Evolutionary conservation across 106 monocot genomes (phyloP), one percentile per base, ranked within the genome.

Genomic region (Allium sativum): DNA sequence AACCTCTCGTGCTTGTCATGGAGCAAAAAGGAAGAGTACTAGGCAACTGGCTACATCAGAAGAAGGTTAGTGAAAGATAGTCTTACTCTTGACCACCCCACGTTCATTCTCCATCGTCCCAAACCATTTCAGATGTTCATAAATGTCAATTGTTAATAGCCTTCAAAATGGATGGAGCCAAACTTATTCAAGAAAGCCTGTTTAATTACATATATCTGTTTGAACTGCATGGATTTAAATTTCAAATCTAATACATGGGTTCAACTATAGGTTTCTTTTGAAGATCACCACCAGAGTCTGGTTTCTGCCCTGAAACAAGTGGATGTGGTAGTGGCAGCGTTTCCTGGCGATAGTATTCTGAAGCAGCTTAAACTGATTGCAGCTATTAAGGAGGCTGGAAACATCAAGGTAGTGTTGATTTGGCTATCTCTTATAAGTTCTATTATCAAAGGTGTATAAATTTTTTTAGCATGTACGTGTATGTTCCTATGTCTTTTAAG

Each of bases 331-430:
- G 68, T 86, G 12, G 78, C 75, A 12, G 47, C 78, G 9, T 18
- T 86, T 7, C 62, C 70, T 0, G 46, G 67, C 1, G 48, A 48
- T 0, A 21, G 59, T 21, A 52, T 82, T 20, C 40, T 57, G 15
- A 20, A 71, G 10, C 78, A 78, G 56, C 67, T 76, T 16, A 66
- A 60, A 50, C 62, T 81, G n/a, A 68, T 86, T 12, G 65, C 67
- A 41, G 85, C 81, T 22, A 86, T 86, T 18, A 81, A 75, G 64
- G 75, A 74, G 47, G 78, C 55, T 44, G 74, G 74, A 31, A 78
- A 59, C 9, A 65, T 83, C 19, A 83, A 83, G 82, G 82, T 44
- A 59, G 40, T 56, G 1, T 56, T 18, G 3, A 50, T 12, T n/a
- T n/a, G n/a, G n/a, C n/a, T 50, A 3, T 45, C 0, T 18, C n/a